These are phyloP conservation scores for Entomophthora muscae DNA, from an alignment of 371 early-diverging fungal species.

Conservation along the genomic window DNA sequence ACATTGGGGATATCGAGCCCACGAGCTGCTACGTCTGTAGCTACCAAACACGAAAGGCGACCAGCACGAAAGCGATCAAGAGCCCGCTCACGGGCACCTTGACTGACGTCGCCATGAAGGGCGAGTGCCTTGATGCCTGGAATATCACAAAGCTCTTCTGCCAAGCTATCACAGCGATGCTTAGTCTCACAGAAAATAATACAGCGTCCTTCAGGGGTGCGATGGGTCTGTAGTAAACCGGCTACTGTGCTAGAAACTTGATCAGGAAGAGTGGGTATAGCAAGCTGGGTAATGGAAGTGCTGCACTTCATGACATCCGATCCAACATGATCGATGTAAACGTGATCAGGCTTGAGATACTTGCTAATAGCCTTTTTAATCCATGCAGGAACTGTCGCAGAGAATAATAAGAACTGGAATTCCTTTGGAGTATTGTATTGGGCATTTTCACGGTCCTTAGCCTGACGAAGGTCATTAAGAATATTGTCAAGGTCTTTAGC, in stretches of 20 bases:
- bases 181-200: constrained; percentile 90
- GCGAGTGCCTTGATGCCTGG: constrained; percentile 52
- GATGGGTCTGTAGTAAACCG: constrained; percentile 73
- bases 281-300: constrained; percentile 56
- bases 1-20: constrained; percentile 97
- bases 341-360: constrained; percentile 69
- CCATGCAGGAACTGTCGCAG: constrained; percentile 73
- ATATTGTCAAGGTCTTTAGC: constrained; percentile 81
- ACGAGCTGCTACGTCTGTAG: constrained; percentile 91
- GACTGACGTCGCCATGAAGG: constrained; percentile 89
- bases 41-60: constrained; percentile 65
- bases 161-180: constrained; percentile 77
- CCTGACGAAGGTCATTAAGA: constrained; percentile 51
- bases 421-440: constrained; percentile 9
- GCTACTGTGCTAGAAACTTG: constrained; percentile 58
- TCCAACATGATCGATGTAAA: constrained; percentile 65
- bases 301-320: constrained; percentile 54
- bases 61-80: constrained; percentile 79
- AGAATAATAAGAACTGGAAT: constrained; percentile 74
- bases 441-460: constrained; percentile 22
- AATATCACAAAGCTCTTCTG: constrained; percentile 51
- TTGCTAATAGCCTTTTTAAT: constrained; percentile 60
- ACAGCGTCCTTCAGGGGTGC: constrained; percentile 54
- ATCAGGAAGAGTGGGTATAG: constrained; percentile 63
- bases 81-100: constrained; percentile 68